These are phyloP conservation scores for Scutellaria minor DNA, from an alignment of 257 asterid genomes.

Conservation along the genomic window DNA sequence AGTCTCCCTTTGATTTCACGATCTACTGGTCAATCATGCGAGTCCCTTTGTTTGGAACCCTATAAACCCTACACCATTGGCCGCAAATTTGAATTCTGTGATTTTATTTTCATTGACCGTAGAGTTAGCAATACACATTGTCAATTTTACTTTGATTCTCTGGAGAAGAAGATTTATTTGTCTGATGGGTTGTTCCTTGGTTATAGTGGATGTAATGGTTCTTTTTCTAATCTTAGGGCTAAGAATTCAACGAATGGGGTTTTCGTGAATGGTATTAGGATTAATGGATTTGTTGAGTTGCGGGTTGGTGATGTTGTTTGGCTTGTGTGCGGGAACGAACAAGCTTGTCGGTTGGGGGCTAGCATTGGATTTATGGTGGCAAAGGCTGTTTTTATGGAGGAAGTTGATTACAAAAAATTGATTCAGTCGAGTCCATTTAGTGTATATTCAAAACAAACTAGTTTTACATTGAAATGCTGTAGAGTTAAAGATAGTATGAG, in stretches of 20 bases:
- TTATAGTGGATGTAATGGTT: constrained; percentile 33
- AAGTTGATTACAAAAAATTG: constrained; percentile 48
- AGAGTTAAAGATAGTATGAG: constrained; percentile 46
- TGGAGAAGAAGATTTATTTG: constrained; percentile 52
- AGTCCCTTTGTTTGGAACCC: constrained; percentile 59
- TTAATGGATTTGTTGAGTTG: constrained; percentile 57
- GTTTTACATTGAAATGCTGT: constrained; percentile 33
- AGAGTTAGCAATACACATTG: constrained; percentile 73
- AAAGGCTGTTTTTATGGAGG: constrained; percentile 56
- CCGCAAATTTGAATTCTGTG: constrained; percentile 55
- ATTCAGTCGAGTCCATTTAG: constrained; percentile 28
- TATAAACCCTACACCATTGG: constrained; percentile 67
- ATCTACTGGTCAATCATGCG: constrained; percentile 45
- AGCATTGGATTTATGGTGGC: constrained; percentile 67
- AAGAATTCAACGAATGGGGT: constrained; percentile 77
- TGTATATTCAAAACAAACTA: constrained; percentile 20
- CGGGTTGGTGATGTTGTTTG: constrained; percentile 71
- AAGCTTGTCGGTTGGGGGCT: constrained; percentile 40
- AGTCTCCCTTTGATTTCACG: constrained; percentile 62
- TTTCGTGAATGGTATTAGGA: constrained; percentile 63
- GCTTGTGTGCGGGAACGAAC: constrained; percentile 54
- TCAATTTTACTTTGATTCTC: constrained; percentile 65
- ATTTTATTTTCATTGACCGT: constrained; percentile 56
- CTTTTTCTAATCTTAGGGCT: constrained; percentile 38
- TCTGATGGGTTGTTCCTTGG: constrained; percentile 63